Percentiles rank a stretch among this genome's conserved stretches.
These are phyloP conservation scores for Parietichytrium sp. DNA, from an alignment of 108 stramenopile species.

Conservation along the genomic window DNA sequence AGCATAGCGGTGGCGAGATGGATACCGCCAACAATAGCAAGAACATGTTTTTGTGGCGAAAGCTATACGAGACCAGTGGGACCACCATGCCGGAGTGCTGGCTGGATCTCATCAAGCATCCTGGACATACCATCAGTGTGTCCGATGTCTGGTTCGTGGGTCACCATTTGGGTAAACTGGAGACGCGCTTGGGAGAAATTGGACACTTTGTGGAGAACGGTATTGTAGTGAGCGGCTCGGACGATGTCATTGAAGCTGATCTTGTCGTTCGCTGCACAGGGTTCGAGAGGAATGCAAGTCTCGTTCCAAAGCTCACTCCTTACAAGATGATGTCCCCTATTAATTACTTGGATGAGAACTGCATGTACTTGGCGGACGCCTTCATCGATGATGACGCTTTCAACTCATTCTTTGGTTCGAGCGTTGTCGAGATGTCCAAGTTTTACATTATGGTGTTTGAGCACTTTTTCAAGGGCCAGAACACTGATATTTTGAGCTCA, in stretches of 20 bases:
- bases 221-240: not conserved
- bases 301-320: not conserved
- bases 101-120: constrained; percentile 16
- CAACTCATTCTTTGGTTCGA: constrained; percentile 39
- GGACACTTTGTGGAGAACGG: constrained; percentile 39
- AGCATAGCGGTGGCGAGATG: not conserved
- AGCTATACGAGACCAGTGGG: not conserved
- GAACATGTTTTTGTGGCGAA: constrained; percentile 23
- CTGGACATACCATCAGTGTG: constrained; percentile 25
- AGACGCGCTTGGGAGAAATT: constrained; percentile 28
- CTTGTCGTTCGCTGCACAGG: not conserved
- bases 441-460: constrained; percentile 20
- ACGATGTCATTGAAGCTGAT: not conserved
- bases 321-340: not conserved
- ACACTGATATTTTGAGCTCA: not conserved
- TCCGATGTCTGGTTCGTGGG: constrained; percentile 31
- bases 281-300: constrained; percentile 17
- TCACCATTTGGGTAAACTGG: constrained; percentile 25
- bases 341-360: constrained; percentile 19
- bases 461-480: constrained; percentile 37
- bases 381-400: constrained; percentile 35
- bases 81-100: not conserved
- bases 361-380: constrained; percentile 40
- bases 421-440: constrained; percentile 32
- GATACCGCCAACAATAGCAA: constrained; percentile 3